Conservation (phyloP, 345 rosid species). For the Mercurialis annua region DNA sequence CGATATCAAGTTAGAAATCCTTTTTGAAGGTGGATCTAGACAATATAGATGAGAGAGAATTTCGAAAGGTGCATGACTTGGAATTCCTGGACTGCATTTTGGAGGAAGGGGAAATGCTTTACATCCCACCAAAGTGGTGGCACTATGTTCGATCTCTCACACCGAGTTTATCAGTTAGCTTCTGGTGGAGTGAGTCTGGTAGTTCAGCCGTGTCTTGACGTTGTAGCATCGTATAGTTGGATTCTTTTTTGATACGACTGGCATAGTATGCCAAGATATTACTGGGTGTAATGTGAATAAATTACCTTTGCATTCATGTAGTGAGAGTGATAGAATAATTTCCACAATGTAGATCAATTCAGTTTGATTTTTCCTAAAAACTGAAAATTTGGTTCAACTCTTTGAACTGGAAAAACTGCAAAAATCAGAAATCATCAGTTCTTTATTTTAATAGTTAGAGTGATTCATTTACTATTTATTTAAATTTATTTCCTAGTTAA, state of each 20-base stretch:
- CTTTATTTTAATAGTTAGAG: no score
- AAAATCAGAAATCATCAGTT: no score
- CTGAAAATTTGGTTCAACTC: no score
- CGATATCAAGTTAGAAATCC: background rate
- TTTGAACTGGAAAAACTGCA: no score
- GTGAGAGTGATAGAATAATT: background rate
- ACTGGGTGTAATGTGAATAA: background rate
- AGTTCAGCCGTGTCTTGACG: conserved; percentile 15
- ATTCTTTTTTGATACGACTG: background rate
- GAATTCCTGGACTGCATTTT: conserved; percentile 85
- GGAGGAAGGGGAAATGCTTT: conserved; percentile 96
- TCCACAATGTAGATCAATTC: background rate
- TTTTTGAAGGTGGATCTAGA: conserved; percentile 86
- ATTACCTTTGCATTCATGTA: background rate
- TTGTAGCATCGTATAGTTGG: background rate
- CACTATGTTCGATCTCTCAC: conserved; percentile 89
- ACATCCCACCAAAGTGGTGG: conserved; percentile 99
- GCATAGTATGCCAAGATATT: background rate
- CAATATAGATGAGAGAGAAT: conserved; percentile 51
- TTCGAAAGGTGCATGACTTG: conserved; percentile 55
- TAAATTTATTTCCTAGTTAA: no score
- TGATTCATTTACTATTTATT: no score
- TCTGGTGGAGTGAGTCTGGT: conserved; percentile 73
- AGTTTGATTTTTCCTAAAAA: no score
- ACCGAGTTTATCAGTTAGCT: conserved; percentile 81